Conservation (phyloP, 257 asterid genomes). For the Thymus quinquecostatus region DNA sequence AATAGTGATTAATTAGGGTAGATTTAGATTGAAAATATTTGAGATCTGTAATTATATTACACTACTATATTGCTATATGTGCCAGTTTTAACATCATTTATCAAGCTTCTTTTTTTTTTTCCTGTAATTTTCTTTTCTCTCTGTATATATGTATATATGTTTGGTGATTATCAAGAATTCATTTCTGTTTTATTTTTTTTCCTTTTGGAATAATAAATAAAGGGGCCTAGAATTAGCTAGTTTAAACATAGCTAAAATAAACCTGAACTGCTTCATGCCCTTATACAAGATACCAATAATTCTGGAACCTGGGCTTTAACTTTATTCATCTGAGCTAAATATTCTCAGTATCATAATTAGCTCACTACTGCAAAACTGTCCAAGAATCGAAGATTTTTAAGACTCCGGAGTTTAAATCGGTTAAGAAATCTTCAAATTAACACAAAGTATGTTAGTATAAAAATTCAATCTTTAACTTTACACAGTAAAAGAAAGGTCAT, state of each 20-base stretch:
- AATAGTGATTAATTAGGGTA: background rate
- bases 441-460: background rate
- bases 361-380: background rate
- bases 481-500: too few relatives aligned
- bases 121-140: background rate
- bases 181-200: background rate
- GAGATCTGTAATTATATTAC: too few relatives aligned
- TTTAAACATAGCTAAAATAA: too few relatives aligned
- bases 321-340: constrained; percentile 12
- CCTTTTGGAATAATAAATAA: background rate
- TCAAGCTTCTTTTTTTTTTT: too few relatives aligned
- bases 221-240: background rate
- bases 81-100: background rate
- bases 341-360: background rate
- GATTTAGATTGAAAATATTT: too few relatives aligned
- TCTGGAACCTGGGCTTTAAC: constrained; percentile 16
- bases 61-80: too few relatives aligned
- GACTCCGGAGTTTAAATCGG: background rate
- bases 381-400: constrained; percentile 1
- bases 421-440: constrained; percentile 10
- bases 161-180: background rate
- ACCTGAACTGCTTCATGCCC: background rate
- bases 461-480: background rate
- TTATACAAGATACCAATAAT: background rate
- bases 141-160: background rate